Conservation (phyloP, 805 yeast genomes). For the Candida sanyiensis region DNA sequence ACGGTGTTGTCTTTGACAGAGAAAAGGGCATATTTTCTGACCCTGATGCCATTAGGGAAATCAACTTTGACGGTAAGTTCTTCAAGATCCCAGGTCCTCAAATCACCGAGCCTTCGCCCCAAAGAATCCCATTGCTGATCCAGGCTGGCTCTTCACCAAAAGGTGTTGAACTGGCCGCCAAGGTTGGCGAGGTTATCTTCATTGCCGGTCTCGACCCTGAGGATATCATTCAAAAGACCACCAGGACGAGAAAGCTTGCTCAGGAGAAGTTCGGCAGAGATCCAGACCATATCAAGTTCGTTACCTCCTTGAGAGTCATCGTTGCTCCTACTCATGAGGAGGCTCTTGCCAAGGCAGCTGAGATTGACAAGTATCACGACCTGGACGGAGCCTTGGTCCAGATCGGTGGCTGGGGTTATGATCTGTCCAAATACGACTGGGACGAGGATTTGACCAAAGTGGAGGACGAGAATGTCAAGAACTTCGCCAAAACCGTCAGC, state of each 20-base stretch:
- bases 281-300: conserved; percentile 35
- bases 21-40: conserved; percentile 32
- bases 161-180: conserved; percentile 40
- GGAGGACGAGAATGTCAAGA: conserved; percentile 29
- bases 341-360: conserved; percentile 34
- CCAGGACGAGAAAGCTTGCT: conserved; percentile 31
- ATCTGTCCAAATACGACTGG: conserved; percentile 39
- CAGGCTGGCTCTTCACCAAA: conserved; percentile 43
- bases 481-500: conserved; percentile 25
- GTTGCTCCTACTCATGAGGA: conserved; percentile 39
- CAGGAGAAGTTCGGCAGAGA: conserved; percentile 33
- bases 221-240: conserved; percentile 27
- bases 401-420: conserved; percentile 42
- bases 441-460: conserved; percentile 35
- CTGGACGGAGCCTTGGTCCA: conserved; percentile 39
- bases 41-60: conserved; percentile 36
- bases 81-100: conserved; percentile 36
- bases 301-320: conserved; percentile 34
- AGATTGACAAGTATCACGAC: conserved; percentile 31
- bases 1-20: conserved; percentile 26
- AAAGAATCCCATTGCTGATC: conserved; percentile 38
- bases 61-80: conserved; percentile 36
- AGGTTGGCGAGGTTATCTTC: conserved; percentile 39
- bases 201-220: conserved; percentile 32
- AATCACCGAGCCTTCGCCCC: conserved; percentile 39